These are phyloP conservation scores for Pseudogymnoascus sp. DNA, from an alignment of 2,329 filamentous ascomycete genomes.

Conservation along the genomic window DNA sequence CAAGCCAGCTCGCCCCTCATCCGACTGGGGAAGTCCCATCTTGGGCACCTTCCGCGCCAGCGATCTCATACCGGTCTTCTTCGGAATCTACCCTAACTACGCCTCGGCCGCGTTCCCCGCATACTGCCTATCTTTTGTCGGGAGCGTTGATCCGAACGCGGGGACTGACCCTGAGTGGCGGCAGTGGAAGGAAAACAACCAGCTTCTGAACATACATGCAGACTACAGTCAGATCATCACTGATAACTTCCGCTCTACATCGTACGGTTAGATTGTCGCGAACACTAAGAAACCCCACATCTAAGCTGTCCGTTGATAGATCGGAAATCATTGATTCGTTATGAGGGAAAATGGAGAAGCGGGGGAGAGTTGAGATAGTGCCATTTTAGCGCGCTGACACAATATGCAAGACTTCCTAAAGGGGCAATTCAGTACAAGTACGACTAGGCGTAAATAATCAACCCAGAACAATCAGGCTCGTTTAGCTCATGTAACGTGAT, in stretches of 20 bases:
- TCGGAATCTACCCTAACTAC: conserved; percentile 53
- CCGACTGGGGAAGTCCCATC: conserved; percentile 61
- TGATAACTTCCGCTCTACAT: conserved; percentile 41
- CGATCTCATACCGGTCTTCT: conserved; percentile 62
- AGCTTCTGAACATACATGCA: conserved; percentile 43
- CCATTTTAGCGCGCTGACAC: no score
- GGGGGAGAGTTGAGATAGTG: no score
- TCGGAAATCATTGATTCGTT: no score
- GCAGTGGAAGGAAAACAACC: conserved; percentile 40
- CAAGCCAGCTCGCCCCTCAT: no score
- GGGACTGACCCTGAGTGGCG: conserved; percentile 42
- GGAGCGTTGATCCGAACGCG: conserved; percentile 62
- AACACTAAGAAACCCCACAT: conserved; percentile 14
- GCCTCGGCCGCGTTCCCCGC: conserved; percentile 50
- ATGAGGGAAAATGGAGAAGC: no score
- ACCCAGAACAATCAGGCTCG: no score
- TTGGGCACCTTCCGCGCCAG: conserved; percentile 71
- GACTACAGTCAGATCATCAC: conserved; percentile 31
- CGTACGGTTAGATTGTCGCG: conserved; percentile 33
- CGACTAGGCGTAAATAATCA: no score
- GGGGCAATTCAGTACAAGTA: no score
- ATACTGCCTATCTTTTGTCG: conserved; percentile 67
- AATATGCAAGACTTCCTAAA: no score
- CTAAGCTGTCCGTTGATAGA: neutral
- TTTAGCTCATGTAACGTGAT: no score